Base-by-base conservation (phyloP, 345 rosid genomes). In the Eutrema yunnanense region DNA sequence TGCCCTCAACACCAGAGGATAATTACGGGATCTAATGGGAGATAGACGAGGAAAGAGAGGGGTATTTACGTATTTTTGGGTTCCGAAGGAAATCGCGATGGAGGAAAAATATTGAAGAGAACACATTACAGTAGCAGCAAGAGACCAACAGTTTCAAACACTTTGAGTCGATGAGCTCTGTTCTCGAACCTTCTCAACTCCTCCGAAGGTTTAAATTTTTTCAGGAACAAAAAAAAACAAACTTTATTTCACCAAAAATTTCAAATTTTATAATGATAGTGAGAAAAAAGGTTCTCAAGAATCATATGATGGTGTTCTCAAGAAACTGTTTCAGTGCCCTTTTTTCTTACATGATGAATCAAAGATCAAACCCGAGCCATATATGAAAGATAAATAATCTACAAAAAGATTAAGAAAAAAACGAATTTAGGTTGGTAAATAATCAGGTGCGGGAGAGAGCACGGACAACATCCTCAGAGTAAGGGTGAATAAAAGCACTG, bases 401-500 rank as follows among this genome's bases (percentile, higher is more conserved):
- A 66, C 19, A 16, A 12, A 44, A 54, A 5, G 0, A 42, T 22
- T 22, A 22, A 22, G 26, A 27, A 42, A 60, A 26, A 26, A 34
- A 50, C 2, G 5, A 43, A 19, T 27, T 36, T 9, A 32, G 58
- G 6, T 42, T 60, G n/a, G 30, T 27, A 14, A 32, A 51, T 9
- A 33, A 64, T 71, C 68, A 77, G 68, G 62, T 56, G 57, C 67
- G 67, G 43, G 68, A 43, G 32, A 51, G 57, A 71, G 67, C 76
- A 43, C 22, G 55, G 2, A 65, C 44, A 27, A 6, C 54, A 2
- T 65, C 69, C n/a, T 60, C 61, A 62, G 89, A 82, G 65, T 74
- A 89, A 46, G 90, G 87, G 6, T 73, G 90, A 47, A 92, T 90
- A 34, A 82, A 85, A 32, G 98, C 99, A 58, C 93, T 85, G 74